Evolutionary conservation across 371 early-diverging fungal genomes (phyloP).

Genomic region (Fennellomyces sp.): DNA sequence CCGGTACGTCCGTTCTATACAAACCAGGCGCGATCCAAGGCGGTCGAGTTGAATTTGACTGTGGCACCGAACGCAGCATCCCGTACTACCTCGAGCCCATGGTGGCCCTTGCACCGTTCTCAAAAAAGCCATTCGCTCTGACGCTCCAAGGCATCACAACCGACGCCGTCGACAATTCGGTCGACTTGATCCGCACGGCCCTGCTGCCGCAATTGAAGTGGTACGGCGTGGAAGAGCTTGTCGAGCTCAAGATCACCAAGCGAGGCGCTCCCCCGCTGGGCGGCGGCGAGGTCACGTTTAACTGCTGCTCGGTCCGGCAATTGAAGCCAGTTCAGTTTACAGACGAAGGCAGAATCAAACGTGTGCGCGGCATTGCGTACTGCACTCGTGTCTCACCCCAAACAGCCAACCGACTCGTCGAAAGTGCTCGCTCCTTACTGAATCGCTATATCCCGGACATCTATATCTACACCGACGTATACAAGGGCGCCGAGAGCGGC

Average conservation of each 20-base stretch:
- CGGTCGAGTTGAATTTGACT: constrained; percentile 86
- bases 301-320: constrained; percentile 81
- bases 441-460: constrained; percentile 94
- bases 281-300: constrained; percentile 91
- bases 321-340: constrained; percentile 81
- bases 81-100: constrained; percentile 94
- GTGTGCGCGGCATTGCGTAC: constrained; percentile 95
- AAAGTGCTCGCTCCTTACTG: constrained; percentile 83
- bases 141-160: constrained; percentile 92
- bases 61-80: constrained; percentile 76
- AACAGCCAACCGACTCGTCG: constrained; percentile 91
- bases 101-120: constrained; percentile 92
- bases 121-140: constrained; percentile 79
- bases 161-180: constrained; percentile 83
- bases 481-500: constrained; percentile 94
- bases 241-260: constrained; percentile 86
- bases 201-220: constrained; percentile 80
- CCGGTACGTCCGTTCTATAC: constrained; percentile 88
- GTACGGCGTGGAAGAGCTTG: constrained; percentile 83
- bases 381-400: constrained; percentile 94
- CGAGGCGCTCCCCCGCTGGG: constrained; percentile 96
- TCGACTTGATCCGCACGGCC: constrained; percentile 92
- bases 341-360: constrained; percentile 86
- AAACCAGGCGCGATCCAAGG: constrained; percentile 91
- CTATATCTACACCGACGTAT: constrained; percentile 96